These are phyloP conservation scores for Ophiocordyceps australis DNA, from an alignment of 2,329 filamentous ascomycete species.

Conservation along the genomic window DNA sequence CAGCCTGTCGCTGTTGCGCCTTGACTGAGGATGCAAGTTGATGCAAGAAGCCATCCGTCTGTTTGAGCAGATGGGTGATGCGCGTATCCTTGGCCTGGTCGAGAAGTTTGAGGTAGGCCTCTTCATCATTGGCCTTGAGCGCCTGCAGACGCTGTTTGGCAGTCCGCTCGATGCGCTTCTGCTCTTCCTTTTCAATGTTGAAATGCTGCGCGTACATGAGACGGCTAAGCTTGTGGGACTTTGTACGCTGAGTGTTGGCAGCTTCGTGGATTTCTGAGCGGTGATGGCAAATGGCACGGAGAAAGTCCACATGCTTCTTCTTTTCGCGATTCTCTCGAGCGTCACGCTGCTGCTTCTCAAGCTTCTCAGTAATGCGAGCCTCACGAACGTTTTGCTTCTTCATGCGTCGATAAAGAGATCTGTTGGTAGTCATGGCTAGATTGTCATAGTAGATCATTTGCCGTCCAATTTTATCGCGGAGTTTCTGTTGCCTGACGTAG, in stretches of 20 bases:
- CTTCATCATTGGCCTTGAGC: constrained; percentile 96
- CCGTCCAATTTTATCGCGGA: constrained; percentile 73
- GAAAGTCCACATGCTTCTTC: constrained; percentile 89
- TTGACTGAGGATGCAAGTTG: constrained; percentile 92
- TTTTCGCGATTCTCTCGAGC: constrained; percentile 91
- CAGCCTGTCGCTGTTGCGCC: constrained; percentile 72
- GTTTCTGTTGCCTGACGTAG: constrained; percentile 71
- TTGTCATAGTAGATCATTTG: constrained; percentile 95
- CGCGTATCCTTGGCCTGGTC: constrained; percentile 98
- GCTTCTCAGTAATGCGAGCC: constrained; percentile 92
- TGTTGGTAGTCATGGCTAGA: constrained; percentile 90
- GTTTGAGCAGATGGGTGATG: constrained; percentile 91
- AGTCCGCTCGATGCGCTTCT: constrained; percentile 92
- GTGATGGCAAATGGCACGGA: constrained; percentile 73
- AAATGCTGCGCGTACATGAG: constrained; percentile 83
- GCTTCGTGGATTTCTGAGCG: constrained; percentile 57
- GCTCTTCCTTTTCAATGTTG: constrained; percentile 97
- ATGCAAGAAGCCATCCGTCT: constrained; percentile 93
- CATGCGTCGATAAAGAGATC: constrained; percentile 74
- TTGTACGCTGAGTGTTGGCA: constrained; percentile 48
- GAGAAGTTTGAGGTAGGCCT: constrained; percentile 93
- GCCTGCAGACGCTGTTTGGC: constrained; percentile 99
- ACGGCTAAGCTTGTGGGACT: constrained; percentile 71
- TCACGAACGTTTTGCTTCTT: constrained; percentile 96
- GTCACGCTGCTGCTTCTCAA: constrained; percentile 97